phyloP scores from a whole-genome alignment of 1,139 yeast genomes.

The Magnusiomyces clavatus region DNA sequence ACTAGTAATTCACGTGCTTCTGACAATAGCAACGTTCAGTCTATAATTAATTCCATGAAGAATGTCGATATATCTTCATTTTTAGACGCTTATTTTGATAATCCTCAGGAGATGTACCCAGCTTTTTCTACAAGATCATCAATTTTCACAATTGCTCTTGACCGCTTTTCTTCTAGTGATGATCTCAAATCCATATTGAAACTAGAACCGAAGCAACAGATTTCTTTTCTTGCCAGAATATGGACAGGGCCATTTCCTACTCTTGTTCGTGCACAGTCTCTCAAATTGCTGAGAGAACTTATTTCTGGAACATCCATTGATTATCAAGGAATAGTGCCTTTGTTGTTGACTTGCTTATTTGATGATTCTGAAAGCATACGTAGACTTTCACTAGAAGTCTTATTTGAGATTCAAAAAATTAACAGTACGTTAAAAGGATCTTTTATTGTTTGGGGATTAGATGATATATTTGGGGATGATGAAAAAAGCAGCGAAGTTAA shows the following conservation, averaged over 20 bases:
- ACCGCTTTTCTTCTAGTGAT: constrained; percentile 14
- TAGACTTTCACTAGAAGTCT: constrained; percentile 35
- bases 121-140: constrained; percentile 41
- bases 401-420: constrained; percentile 31
- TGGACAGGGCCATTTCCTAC: constrained; percentile 27
- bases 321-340: constrained; percentile 31
- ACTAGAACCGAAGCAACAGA: constrained; percentile 7
- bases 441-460: constrained; percentile 30
- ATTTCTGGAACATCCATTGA: constrained; percentile 21
- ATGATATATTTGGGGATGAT: constrained; percentile 41
- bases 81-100: constrained; percentile 34
- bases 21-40: background rate
- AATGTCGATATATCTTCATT: constrained; percentile 31
- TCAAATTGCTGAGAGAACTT: constrained; percentile 20
- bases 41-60: background rate
- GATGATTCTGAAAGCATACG: constrained; percentile 32
- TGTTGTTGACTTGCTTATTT: constrained; percentile 25
- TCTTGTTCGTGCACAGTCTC: constrained; percentile 27
- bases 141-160: constrained; percentile 30
- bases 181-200: constrained; percentile 14
- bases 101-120: constrained; percentile 6
- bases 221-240: constrained; percentile 29
- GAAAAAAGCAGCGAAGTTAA: constrained; percentile 41
- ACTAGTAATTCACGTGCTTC: too few relatives aligned
- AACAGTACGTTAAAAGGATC: constrained; percentile 33